A percentile compares a stretch with the other conserved stretches of the same genome.
phyloP scores from a whole-genome alignment of 495 filamentous ascomycete species.

The Penicillium argentinense region DNA sequence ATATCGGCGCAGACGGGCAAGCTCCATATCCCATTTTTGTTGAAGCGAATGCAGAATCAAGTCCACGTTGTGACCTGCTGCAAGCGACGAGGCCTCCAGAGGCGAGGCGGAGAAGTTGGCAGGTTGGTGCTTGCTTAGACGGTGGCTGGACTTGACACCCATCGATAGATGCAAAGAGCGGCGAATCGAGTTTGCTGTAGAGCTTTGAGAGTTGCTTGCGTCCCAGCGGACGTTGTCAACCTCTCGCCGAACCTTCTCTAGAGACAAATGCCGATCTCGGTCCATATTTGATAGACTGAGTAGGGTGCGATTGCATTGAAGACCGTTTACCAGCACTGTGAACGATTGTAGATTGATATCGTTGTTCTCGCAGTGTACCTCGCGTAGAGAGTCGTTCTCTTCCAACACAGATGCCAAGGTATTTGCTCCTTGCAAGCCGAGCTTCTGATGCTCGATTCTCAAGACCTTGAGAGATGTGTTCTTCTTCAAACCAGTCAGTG shows the following conservation, averaged over 20 bases:
- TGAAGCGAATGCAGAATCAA: slow-evolving; percentile 55
- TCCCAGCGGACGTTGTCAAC: slow-evolving; percentile 54
- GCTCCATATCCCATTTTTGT: slow-evolving; percentile 63
- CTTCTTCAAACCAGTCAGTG: slow-evolving; percentile 70
- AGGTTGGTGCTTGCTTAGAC: slow-evolving; percentile 34
- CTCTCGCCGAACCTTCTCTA: slow-evolving; percentile 61
- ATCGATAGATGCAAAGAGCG: slow-evolving; percentile 47
- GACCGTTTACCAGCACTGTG: slow-evolving; percentile 70
- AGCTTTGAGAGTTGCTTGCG: slow-evolving; percentile 26
- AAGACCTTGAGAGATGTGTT: slow-evolving; percentile 76
- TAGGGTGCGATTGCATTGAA: slow-evolving; percentile 66
- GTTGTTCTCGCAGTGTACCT: slow-evolving; percentile 77
- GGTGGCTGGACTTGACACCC: slow-evolving; percentile 32
- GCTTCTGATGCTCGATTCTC: slow-evolving; percentile 66
- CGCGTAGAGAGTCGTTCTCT: slow-evolving; percentile 61
- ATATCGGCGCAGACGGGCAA: slow-evolving; percentile 55
- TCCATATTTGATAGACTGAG: slow-evolving; percentile 67
- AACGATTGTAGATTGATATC: slow-evolving; percentile 77
- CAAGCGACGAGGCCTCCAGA: slow-evolving; percentile 29
- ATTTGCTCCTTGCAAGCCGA: slow-evolving; percentile 70
- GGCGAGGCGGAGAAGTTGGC: slow-evolving; percentile 17
- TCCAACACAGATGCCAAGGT: slow-evolving; percentile 76
- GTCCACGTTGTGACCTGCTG: slow-evolving; percentile 52
- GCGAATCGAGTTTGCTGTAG: slow-evolving; percentile 44
- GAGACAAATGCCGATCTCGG: slow-evolving; percentile 57